Percentiles rank a stretch among this genome's conserved stretches.
phyloP scores from a whole-genome alignment of 2,329 filamentous ascomycete species.

The Aspergillus hiratsukae region DNA sequence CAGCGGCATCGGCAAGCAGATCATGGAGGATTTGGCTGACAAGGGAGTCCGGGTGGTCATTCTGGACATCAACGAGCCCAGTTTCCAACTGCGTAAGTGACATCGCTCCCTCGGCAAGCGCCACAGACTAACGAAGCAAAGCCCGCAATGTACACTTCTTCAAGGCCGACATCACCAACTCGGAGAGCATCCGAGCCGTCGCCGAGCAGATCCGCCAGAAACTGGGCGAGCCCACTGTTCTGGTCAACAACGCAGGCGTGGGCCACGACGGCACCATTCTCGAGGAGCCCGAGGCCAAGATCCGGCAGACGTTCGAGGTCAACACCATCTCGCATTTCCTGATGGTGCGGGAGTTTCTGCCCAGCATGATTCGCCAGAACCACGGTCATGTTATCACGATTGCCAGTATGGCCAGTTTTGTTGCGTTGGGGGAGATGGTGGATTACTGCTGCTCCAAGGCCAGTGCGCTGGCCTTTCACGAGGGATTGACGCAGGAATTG shows the following conservation, averaged over 20 bases:
- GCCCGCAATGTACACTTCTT: constrained; percentile 35
- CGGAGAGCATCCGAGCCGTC: constrained; percentile 26
- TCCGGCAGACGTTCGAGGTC: constrained; percentile 49
- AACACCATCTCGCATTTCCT: constrained; percentile 51
- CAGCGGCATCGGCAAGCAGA: constrained; percentile 37
- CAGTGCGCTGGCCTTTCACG: constrained; percentile 51
- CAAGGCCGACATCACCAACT: constrained; percentile 34
- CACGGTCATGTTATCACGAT: constrained; percentile 56
- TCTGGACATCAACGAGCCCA: constrained; percentile 34
- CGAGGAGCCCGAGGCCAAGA: constrained; percentile 39
- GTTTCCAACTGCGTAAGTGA: constrained; percentile 24
- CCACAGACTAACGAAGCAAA: constrained; percentile 4
- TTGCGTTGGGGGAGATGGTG: constrained; percentile 45
- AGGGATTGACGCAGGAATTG: constrained; percentile 41
- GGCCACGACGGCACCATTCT: constrained; percentile 46
- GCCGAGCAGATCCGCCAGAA: constrained; percentile 36
- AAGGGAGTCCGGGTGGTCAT: constrained; percentile 31
- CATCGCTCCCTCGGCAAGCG: background rate
- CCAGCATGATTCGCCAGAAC: constrained; percentile 47
- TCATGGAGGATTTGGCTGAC: constrained; percentile 28
- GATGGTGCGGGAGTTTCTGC: constrained; percentile 50
- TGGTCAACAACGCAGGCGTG: constrained; percentile 51
- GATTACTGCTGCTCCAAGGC: constrained; percentile 53
- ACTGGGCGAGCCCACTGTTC: constrained; percentile 43
- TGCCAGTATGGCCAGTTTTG: constrained; percentile 50